These are phyloP conservation scores for Falciphora oryzae DNA, from an alignment of 2,329 filamentous ascomycete genomes.

Conservation along the genomic window DNA sequence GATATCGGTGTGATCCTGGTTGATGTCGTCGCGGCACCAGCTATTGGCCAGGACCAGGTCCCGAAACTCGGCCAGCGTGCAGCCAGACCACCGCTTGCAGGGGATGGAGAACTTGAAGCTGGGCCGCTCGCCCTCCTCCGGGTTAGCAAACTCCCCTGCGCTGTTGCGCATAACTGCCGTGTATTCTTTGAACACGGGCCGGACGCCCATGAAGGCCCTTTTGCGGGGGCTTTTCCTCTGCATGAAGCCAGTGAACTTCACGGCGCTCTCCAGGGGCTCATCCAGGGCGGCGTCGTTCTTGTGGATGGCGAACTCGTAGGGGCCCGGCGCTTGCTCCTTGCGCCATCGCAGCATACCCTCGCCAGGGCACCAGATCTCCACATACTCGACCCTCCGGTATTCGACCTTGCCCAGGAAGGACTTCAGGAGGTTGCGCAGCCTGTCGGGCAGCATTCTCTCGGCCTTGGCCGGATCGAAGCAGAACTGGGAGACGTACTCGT, in stretches of 20 bases:
- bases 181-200: conserved; percentile 16
- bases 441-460: not conserved
- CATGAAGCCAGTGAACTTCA: not conserved
- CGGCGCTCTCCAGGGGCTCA: not conserved
- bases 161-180: conserved; percentile 6
- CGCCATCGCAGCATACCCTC: conserved; percentile 3
- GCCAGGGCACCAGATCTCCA: conserved; percentile 11
- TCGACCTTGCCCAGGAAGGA: not conserved
- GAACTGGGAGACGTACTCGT: not conserved
- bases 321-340: not conserved
- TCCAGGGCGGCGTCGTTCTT: conserved; percentile 3
- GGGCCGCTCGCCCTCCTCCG: too few relatives aligned
- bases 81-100: not conserved
- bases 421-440: not conserved
- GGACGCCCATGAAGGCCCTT: conserved; percentile 15
- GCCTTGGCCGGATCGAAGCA: not conserved
- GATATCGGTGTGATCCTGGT: not conserved
- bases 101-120: too few relatives aligned
- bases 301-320: conserved; percentile 4
- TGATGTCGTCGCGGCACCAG: not conserved
- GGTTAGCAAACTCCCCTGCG: not conserved
- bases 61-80: not conserved
- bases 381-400: not conserved
- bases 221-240: conserved; percentile 7
- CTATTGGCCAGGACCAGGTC: not conserved